Evolutionary conservation across 495 filamentous ascomycete genomes (phyloP), one percentile per base, ranked within the genome.

Genomic region (Oidiodendron maius): DNA sequence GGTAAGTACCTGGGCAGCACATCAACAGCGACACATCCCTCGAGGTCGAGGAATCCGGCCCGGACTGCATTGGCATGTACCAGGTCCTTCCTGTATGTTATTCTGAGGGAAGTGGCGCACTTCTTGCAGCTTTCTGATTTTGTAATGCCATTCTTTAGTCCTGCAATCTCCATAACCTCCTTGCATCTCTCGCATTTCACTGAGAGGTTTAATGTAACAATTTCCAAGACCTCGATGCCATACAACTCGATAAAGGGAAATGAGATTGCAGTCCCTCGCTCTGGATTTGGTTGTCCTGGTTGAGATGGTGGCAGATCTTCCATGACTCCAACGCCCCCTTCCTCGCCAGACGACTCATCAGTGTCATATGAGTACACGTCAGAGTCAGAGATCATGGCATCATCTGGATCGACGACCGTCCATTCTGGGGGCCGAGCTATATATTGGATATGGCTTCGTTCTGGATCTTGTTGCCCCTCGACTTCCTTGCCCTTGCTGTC

Each of bases 151-250:
- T 65, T 59, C 15, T 75, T 78, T 11, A 96, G 68, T 23, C 80
- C 81, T 34, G 75, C 77, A 16, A 91, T 66, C 50, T 95, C 89
- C 61, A 80, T 80, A 2, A 73, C 59, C 32, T 84, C 84, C 63
- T 88, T 93, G 71, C 90, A 96, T 32, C 89, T 78, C 25, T 83
- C 81, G 65, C 91, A 96, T 59, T 91, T 91, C 44, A 93, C 66
- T 1, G 75, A 84, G 46, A 94, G 70, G 35, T 73, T 82, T n/a
- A 94, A 69, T 11, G 75, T 69, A 0, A 74, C 62, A 3, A 95
- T 62, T 52, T 95, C 83, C 26, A 96, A 71, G 1, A 95, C 67
- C 58, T 95, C 88, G 46, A 95, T 83, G 38, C 83, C 79, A 53
- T 91, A 77, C 3, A 95, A 79, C 51, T 91, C 87, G 41, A 95